Percentiles rank a stretch among this genome's conserved stretches.
phyloP scores from a whole-genome alignment of 2,329 filamentous ascomycete genomes.

The Aspergillus vadensis region DNA sequence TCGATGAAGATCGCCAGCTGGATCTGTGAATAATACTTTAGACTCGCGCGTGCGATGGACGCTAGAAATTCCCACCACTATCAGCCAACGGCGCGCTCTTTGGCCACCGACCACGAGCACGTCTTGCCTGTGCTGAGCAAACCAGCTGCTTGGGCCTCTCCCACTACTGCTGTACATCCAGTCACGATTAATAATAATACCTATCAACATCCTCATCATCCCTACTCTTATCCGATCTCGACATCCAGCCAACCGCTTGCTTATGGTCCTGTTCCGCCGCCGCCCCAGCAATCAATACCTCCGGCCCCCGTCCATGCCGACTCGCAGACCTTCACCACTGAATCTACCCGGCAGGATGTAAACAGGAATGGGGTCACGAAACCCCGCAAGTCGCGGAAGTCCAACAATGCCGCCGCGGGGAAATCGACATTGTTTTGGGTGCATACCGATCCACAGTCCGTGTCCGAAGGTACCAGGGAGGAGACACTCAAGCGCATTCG shows the following conservation, averaged over 20 bases:
- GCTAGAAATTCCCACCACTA: constrained; percentile 30
- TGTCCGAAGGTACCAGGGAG: constrained; percentile 39
- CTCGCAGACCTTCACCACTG: background rate
- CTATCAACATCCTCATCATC: constrained; percentile 10
- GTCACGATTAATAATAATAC: constrained; percentile 11
- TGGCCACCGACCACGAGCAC: constrained; percentile 28
- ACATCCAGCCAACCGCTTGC: constrained; percentile 12
- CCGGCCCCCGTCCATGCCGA: constrained; percentile 10
- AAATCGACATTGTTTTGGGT: constrained; percentile 46
- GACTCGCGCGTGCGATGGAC: constrained; percentile 32
- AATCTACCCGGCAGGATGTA: constrained; percentile 16
- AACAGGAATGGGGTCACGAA: constrained; percentile 30
- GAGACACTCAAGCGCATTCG: constrained; percentile 45
- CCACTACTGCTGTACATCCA: constrained; percentile 1
- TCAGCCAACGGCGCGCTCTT: constrained; percentile 20
- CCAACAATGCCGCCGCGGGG: constrained; percentile 29
- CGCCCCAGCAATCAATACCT: constrained; percentile 11
- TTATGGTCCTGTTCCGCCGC: constrained; percentile 11
- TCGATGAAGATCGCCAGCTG: constrained; percentile 23
- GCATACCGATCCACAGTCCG: constrained; percentile 41
- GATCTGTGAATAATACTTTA: constrained; percentile 23
- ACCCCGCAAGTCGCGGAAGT: constrained; percentile 39
- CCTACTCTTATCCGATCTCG: constrained; percentile 20
- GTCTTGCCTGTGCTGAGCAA: constrained; percentile 33
- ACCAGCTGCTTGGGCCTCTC: constrained; percentile 22